Evolutionary conservation across 352 stramenopile species (phyloP).

Genomic region (Aphanomyces euteiches): DNA sequence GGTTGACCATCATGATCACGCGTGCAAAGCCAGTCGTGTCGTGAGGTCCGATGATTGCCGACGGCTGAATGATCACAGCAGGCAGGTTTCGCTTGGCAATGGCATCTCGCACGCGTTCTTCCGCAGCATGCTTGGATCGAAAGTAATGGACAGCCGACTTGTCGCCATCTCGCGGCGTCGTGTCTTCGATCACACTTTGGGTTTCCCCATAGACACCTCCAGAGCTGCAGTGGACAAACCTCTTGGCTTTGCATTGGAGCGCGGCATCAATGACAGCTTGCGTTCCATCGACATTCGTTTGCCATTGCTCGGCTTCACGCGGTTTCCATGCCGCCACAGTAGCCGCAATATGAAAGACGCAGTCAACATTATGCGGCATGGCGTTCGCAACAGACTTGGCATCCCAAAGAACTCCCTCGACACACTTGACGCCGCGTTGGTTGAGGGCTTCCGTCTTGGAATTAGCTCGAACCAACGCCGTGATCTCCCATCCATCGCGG

Average conservation of each 20-base stretch:
- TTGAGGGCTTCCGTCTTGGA: background rate
- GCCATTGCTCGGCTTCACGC: background rate
- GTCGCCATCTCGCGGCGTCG: background rate
- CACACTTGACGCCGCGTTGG: background rate
- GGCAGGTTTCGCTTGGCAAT: background rate
- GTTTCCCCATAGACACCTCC: background rate
- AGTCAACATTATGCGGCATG: slow-evolving; percentile 18
- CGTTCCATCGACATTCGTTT: slow-evolving; percentile 6
- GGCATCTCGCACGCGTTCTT: slow-evolving; percentile 10
- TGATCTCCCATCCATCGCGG: slow-evolving; percentile 5
- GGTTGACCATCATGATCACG: slow-evolving; percentile 10
- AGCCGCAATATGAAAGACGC: slow-evolving; percentile 18
- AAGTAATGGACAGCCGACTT: slow-evolving; percentile 18
- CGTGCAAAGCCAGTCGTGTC: slow-evolving; percentile 11
- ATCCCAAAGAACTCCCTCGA: slow-evolving; percentile 7
- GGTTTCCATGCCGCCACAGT: background rate
- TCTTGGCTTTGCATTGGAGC: slow-evolving; percentile 3
- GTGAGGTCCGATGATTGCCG: slow-evolving; percentile 13
- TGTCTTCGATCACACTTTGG: slow-evolving; percentile 6
- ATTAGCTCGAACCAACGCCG: background rate
- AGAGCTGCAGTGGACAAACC: slow-evolving; percentile 27
- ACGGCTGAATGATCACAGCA: slow-evolving; percentile 21
- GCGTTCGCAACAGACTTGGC: slow-evolving; percentile 4
- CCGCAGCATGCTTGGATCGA: slow-evolving; percentile 17
- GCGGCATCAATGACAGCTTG: slow-evolving; percentile 20